Evolutionary conservation across 805 yeast genomes (phyloP).

Genomic region (Sungouiella blattae): DNA sequence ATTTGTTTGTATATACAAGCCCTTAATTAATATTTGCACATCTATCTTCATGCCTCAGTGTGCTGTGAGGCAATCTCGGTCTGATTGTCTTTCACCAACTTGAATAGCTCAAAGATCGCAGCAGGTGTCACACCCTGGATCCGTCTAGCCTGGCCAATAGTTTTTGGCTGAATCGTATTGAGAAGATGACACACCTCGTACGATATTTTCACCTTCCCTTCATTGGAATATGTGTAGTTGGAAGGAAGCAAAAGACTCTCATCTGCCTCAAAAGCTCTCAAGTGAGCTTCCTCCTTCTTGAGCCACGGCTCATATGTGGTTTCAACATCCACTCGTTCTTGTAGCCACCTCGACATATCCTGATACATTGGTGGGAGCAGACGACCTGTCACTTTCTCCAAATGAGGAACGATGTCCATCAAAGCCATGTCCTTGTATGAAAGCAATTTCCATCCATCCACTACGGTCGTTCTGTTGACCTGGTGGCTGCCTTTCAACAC

Average conservation of each 20-base stretch:
- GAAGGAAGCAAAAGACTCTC: slow-evolving; percentile 71
- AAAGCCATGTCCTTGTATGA: slow-evolving; percentile 46
- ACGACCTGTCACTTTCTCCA: slow-evolving; percentile 20
- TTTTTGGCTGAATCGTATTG: slow-evolving; percentile 75
- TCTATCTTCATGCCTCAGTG: not conserved
- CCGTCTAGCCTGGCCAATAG: slow-evolving; percentile 92
- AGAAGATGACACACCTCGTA: slow-evolving; percentile 68
- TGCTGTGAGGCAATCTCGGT: not conserved
- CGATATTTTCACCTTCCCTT: slow-evolving; percentile 55
- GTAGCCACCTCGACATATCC: slow-evolving; percentile 36
- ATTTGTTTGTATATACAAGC: not conserved
- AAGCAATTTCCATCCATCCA: slow-evolving; percentile 67
- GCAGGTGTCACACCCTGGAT: slow-evolving; percentile 96
- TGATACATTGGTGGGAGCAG: slow-evolving; percentile 23
- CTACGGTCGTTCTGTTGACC: slow-evolving; percentile 36
- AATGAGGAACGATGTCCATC: slow-evolving; percentile 26
- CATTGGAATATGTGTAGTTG: slow-evolving; percentile 56
- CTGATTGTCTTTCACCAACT: slow-evolving; percentile 25
- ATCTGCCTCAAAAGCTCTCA: slow-evolving; percentile 79
- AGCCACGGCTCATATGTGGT: slow-evolving; percentile 82
- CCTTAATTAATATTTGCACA: slow-evolving; percentile 1
- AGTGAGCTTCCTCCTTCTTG: slow-evolving; percentile 63
- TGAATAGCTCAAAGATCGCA: slow-evolving; percentile 75
- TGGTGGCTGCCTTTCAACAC: slow-evolving; percentile 44
- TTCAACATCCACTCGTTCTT: slow-evolving; percentile 66